These are phyloP conservation scores for Xanthoconium purpureum DNA, from an alignment of 768 basidiomycete species.

Conservation along the genomic window DNA sequence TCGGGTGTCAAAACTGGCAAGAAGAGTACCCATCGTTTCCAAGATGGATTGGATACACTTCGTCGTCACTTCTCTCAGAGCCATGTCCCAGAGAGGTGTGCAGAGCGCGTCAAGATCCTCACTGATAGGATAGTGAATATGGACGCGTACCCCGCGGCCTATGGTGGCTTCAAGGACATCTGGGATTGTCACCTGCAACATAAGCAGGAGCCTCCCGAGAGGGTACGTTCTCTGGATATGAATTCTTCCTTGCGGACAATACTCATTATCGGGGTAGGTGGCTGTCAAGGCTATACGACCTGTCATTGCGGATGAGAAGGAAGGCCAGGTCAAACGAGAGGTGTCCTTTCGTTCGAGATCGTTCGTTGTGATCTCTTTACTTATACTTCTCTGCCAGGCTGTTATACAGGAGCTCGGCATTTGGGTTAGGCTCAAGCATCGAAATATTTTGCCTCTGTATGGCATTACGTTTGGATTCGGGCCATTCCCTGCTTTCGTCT, in stretches of 20 bases:
- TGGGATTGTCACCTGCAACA: slow-evolving; percentile 20
- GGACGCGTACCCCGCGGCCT: slow-evolving; percentile 21
- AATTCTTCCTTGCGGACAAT: neutral
- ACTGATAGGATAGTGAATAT: slow-evolving; percentile 15
- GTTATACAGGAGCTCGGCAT: slow-evolving; percentile 29
- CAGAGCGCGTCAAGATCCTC: slow-evolving; percentile 8
- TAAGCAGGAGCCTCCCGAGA: neutral
- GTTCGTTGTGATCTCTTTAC: neutral
- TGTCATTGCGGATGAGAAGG: neutral
- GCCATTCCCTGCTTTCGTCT: slow-evolving; percentile 31
- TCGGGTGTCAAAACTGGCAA: slow-evolving; percentile 2
- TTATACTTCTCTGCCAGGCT: slow-evolving; percentile 13
- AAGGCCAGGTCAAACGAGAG: slow-evolving; percentile 13
- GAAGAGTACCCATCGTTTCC: neutral
- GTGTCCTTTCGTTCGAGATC: neutral
- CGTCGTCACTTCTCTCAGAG: neutral
- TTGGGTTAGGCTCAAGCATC: slow-evolving; percentile 29
- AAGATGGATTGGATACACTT: neutral
- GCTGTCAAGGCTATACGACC: slow-evolving; percentile 28
- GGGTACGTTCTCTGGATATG: slow-evolving; percentile 8
- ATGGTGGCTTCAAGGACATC: slow-evolving; percentile 31
- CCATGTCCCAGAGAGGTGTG: neutral
- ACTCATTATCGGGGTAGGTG: slow-evolving; percentile 13
- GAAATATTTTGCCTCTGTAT: slow-evolving; percentile 31
- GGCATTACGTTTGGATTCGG: slow-evolving; percentile 28